Percentiles rank a stretch among this genome's conserved stretches.
Evolutionary conservation across 164 flowering plant species (phyloP).

Genomic region (Nymphaea thermarum): DNA sequence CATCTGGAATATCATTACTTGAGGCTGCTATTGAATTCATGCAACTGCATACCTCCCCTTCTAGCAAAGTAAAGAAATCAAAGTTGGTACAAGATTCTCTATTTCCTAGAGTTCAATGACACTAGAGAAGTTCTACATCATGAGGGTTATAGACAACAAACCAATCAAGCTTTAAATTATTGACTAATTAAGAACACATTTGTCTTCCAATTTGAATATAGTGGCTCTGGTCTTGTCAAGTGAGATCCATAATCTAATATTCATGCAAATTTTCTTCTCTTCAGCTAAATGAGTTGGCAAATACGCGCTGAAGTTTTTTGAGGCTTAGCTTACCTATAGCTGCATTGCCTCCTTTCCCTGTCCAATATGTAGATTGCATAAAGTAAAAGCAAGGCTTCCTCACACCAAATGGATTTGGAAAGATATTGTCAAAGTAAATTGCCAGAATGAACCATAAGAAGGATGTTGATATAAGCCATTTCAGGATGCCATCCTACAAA

Average conservation of each 20-base stretch:
- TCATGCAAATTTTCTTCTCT: no score
- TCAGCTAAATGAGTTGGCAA: no score
- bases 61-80: constrained; percentile 11
- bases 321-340: constrained; percentile 29
- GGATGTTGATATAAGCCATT: constrained; percentile 50
- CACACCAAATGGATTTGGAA: constrained; percentile 49
- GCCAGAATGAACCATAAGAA: constrained; percentile 58
- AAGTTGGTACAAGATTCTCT: no score
- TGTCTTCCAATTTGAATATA: not conserved
- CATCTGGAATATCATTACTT: constrained; percentile 41
- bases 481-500: constrained; percentile 56
- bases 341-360: constrained; percentile 55
- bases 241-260: no score
- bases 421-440: constrained; percentile 63
- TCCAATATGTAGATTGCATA: constrained; percentile 61
- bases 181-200: not conserved
- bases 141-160: not conserved
- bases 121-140: constrained; percentile 1
- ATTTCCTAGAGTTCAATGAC: not conserved
- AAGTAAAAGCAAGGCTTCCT: constrained; percentile 60
- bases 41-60: constrained; percentile 62
- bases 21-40: not conserved
- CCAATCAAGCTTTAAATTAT: not conserved
- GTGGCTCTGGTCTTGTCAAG: no score
- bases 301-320: no score